Evolutionary conservation across 257 asterid genomes (phyloP), one percentile per base, ranked within the genome.

Genomic region (Solanum piurae): DNA sequence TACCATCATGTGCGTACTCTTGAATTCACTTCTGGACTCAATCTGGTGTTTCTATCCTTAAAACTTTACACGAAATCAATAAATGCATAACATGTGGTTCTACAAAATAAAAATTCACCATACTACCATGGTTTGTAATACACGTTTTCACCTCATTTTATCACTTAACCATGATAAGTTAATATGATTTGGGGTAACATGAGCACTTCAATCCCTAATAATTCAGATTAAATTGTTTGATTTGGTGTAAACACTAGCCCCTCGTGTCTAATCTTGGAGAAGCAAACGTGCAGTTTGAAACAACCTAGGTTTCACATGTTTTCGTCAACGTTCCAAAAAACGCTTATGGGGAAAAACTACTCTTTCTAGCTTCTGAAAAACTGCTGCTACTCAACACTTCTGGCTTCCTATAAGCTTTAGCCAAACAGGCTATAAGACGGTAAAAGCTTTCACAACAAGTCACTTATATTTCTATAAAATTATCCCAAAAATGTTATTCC

Each of bases 1-100:
- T 73, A 69, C 86, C 75, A n/a, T 73, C 87, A 25, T 90, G 89
- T 69, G 87, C 83, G 16, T 79, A 60, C 68, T 60, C 68, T 23
- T 60, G 29, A 60, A 60, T 58, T 58, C 66, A 58, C 25, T 21
- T 58, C 66, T 52, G 62, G 62, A 52, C 62, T 18, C 62, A 52
- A 52, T 52, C 60, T 49, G 60, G 23, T 5, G 60, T 5, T 49
- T 52, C 62, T 52, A 9, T 3, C 62, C 62, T 6, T 52, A 52
- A 52, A 29, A 1, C 31, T 52, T 52, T 52, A 18, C 62, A 52
- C 62, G 4, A 52, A 52, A 52, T 52, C 62, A 52, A 52, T 52
- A 18, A 52, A 16, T 52, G 38, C 8, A 36, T 36, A 36, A 36
- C 37, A 36, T 36, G 62, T 18, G 62, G 9, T 52, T 52, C n/a